A percentile compares a stretch with the other conserved stretches of the same genome.
These are phyloP conservation scores for Arthroderma sp. DNA, from an alignment of 2,329 filamentous ascomycete genomes.

Conservation along the genomic window DNA sequence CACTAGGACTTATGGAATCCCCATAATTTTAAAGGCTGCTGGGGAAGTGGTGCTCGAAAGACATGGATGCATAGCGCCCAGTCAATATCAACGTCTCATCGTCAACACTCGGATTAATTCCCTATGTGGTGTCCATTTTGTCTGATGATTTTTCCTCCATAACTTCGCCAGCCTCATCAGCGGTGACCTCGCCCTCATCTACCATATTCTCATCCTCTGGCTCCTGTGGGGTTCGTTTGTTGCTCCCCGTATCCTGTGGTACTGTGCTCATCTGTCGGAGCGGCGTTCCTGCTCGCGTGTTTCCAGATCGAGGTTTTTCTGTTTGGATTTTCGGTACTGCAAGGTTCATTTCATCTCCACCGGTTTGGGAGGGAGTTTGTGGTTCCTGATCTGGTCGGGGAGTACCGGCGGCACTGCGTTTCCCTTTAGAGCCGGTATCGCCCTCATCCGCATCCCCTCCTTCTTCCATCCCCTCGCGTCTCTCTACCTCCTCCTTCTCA, in stretches of 20 bases:
- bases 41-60: too few species aligned
- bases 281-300: conserved; percentile 22
- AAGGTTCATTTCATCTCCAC: conserved; percentile 6
- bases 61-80: too few species aligned
- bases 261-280: conserved; percentile 23
- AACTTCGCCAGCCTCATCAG: conserved; percentile 19
- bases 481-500: conserved; percentile 88
- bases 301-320: conserved; percentile 19
- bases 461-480: conserved; percentile 65
- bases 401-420: conserved; percentile 35
- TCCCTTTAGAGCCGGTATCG: conserved; percentile 37
- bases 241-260: conserved; percentile 13
- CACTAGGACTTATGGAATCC: too few species aligned
- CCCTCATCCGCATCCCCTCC: conserved; percentile 45
- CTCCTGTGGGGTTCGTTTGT: conserved; percentile 26
- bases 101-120: too few species aligned
- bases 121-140: conserved; percentile 51
- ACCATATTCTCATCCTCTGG: conserved; percentile 49
- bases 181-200: conserved; percentile 34
- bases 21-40: too few species aligned
- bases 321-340: conserved; percentile 14
- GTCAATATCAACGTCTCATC: too few species aligned
- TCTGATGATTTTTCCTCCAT: conserved; percentile 36
- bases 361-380: conserved; percentile 21
- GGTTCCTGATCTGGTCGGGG: conserved; percentile 37